These are phyloP conservation scores for Pseudotsuga menziesii DNA, from an alignment of 75 land plant genomes.

Conservation along the genomic window DNA sequence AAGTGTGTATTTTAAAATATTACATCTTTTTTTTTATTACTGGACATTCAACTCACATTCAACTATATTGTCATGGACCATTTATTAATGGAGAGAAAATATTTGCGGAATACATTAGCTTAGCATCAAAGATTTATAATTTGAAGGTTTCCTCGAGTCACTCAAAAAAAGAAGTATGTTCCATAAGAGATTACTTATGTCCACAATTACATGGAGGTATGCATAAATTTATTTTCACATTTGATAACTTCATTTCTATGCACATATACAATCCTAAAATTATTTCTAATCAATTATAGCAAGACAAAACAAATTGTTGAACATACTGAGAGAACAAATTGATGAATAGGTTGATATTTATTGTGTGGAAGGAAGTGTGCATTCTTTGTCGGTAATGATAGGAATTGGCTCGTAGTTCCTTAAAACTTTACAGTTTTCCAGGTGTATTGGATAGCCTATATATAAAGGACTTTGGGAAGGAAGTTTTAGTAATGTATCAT, in stretches of 20 bases:
- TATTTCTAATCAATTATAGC: not conserved
- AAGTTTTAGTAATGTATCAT: not conserved
- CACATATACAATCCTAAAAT: not conserved
- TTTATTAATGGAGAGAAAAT: conserved; percentile 75
- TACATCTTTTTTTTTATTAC: not conserved
- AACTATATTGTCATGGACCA: conserved; percentile 48
- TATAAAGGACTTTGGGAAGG: not conserved
- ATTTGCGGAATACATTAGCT: conserved; percentile 70
- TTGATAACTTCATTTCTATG: not conserved
- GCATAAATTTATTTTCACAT: not conserved
- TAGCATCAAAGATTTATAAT: conserved; percentile 90
- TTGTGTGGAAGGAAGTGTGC: not conserved
- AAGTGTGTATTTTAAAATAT: not conserved
- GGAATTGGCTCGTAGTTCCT: no score
- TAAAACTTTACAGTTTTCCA: no score
- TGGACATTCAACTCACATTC: not conserved
- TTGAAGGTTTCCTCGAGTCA: conserved; percentile 80
- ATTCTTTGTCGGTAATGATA: not conserved
- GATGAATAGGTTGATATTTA: not conserved
- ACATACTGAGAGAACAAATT: not conserved
- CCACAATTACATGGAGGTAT: conserved; percentile 72
- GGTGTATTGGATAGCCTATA: no score
- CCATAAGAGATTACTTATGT: conserved; percentile 67
- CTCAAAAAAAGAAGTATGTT: conserved; percentile 81
- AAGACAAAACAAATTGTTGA: not conserved